Percentiles rank a stretch among this genome's conserved stretches.
Conservation (phyloP, 1,139 yeast species). For the Candida tetrigidarum region DNA sequence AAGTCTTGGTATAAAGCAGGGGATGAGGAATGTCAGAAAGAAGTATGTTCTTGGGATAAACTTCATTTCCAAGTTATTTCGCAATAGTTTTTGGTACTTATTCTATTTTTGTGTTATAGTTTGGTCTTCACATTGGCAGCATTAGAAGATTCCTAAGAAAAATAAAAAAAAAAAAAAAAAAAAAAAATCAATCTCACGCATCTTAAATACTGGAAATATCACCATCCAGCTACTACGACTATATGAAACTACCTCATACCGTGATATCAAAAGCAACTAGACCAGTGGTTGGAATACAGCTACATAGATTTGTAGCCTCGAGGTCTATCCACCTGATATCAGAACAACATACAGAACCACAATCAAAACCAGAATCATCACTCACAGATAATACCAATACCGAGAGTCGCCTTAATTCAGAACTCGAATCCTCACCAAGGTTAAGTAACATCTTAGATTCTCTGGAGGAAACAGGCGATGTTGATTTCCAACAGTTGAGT, state of each 20-base stretch:
- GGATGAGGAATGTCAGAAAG: too few species aligned
- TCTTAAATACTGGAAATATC: too few species aligned
- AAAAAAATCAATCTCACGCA: too few species aligned
- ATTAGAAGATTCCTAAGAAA: too few species aligned
- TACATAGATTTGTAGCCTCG: not conserved
- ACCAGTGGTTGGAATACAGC: not conserved
- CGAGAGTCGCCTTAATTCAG: not conserved
- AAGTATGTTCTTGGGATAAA: too few species aligned
- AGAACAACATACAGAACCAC: not conserved
- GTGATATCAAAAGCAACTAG: not conserved
- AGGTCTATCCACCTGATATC: not conserved
- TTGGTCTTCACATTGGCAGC: too few species aligned
- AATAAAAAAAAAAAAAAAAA: too few species aligned
- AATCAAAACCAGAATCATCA: not conserved
- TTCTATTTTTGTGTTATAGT: too few species aligned
- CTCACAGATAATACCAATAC: not conserved
- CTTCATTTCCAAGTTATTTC: too few species aligned
- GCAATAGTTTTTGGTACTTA: too few species aligned
- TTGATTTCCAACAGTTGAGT: constrained; percentile 11
- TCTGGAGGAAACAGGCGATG: not conserved
- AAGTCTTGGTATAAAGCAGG: too few species aligned
- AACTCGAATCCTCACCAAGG: not conserved
- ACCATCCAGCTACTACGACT: too few species aligned
- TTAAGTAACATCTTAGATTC: not conserved
- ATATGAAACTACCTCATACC: not conserved